Evolutionary conservation across 176 grass and related monocot genomes (phyloP).

Genomic region (Dendrocalamus sinicus): DNA sequence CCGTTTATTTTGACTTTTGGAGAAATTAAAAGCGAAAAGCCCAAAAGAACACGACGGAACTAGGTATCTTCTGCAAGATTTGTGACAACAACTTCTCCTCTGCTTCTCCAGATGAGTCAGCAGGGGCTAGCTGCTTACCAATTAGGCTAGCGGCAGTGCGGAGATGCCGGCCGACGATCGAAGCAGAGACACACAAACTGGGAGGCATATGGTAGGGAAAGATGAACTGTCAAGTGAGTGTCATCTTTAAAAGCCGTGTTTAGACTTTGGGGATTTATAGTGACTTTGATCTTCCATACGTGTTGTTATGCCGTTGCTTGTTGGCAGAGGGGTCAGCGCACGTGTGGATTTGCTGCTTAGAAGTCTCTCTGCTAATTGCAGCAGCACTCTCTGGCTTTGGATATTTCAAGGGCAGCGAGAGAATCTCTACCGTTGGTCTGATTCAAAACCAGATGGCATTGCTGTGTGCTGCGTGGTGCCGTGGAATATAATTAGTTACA

Average conservation of each 20-base stretch:
- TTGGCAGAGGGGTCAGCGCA: background rate
- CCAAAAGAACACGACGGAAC: too few relatives aligned
- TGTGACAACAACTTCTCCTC: background rate
- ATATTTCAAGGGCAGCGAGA: background rate
- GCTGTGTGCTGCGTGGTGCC: background rate
- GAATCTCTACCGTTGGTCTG: background rate
- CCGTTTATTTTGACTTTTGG: fast-evolving
- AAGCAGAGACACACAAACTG: background rate
- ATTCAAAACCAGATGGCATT: background rate
- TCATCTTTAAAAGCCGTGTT: background rate
- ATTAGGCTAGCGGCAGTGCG: background rate
- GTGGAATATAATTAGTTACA: too few relatives aligned
- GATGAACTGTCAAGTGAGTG: background rate
- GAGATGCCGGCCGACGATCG: background rate
- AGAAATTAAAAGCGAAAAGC: too few relatives aligned
- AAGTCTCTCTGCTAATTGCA: background rate
- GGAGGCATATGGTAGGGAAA: background rate
- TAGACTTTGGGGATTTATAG: background rate
- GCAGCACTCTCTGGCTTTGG: background rate
- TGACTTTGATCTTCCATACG: background rate
- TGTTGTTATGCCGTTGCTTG: background rate
- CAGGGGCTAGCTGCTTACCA: background rate
- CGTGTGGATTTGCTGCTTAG: background rate
- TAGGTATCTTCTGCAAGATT: background rate
- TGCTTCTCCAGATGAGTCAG: background rate